Evolutionary conservation across 352 stramenopile genomes (phyloP).

Genomic region (Phytopythium mirpurense): DNA sequence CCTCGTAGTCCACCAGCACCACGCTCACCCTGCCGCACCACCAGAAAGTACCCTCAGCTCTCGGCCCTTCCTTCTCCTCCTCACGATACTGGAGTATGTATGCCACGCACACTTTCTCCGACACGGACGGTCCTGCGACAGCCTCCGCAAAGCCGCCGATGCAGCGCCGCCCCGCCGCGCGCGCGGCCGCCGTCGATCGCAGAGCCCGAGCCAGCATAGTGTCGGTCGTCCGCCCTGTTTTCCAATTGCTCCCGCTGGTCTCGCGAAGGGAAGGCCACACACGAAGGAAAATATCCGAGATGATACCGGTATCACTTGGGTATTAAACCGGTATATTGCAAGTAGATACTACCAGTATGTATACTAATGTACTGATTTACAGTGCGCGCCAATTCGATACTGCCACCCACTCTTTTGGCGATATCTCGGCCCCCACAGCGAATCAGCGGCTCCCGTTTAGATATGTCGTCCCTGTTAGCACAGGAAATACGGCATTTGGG

Average conservation of each 20-base stretch:
- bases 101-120: constrained; percentile 55
- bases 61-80: neutral
- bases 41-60: neutral
- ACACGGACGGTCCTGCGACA: constrained; percentile 31
- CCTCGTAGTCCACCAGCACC: constrained; percentile 82
- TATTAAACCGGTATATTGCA: constrained; percentile 3
- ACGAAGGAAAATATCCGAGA: neutral
- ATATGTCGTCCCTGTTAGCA: no score
- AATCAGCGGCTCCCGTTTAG: no score
- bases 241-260: constrained; percentile 1
- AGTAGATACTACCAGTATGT: no score
- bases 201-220: constrained; percentile 41
- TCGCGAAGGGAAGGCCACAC: constrained; percentile 3
- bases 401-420: no score
- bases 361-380: no score
- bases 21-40: constrained; percentile 62
- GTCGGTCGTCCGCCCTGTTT: neutral
- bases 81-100: no score
- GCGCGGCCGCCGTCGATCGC: constrained; percentile 23
- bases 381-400: no score
- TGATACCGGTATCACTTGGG: constrained; percentile 5
- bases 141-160: constrained; percentile 42
- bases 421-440: no score
- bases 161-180: constrained; percentile 31
- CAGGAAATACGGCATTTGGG: no score